Evolutionary conservation across 2,329 filamentous ascomycete genomes (phyloP).

Genomic region (Cytospora piceae): DNA sequence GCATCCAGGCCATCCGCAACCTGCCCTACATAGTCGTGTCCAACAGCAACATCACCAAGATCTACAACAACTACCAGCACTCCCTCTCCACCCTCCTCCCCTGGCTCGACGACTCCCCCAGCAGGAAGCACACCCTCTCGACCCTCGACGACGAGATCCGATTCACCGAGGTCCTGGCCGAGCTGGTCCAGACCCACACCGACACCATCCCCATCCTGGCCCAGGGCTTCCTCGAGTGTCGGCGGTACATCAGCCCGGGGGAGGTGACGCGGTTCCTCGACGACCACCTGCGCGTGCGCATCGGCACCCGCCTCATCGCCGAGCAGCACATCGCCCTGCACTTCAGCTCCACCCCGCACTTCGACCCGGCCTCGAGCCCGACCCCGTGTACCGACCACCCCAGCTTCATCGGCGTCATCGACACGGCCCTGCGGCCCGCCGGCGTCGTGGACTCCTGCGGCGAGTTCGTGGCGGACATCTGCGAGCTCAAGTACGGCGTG

Average conservation of each 20-base stretch:
- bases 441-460: constrained; percentile 83
- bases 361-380: constrained; percentile 56
- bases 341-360: constrained; percentile 70
- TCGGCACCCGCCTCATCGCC: constrained; percentile 90
- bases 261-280: constrained; percentile 94
- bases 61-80: constrained; percentile 95
- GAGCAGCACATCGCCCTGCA: constrained; percentile 97
- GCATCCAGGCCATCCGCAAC: constrained; percentile 90
- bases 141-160: constrained; percentile 84
- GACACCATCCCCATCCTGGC: constrained; percentile 95
- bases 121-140: constrained; percentile 61
- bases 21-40: constrained; percentile 97
- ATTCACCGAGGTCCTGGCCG: constrained; percentile 91
- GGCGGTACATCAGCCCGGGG: constrained; percentile 80
- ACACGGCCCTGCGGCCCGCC: constrained; percentile 83
- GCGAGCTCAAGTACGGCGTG: constrained; percentile 92
- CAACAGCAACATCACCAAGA: constrained; percentile 92
- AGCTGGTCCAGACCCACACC: constrained; percentile 91
- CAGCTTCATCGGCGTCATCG: constrained; percentile 92
- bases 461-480: constrained; percentile 91
- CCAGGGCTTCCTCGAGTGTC: constrained; percentile 88
- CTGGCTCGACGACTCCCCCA: constrained; percentile 55
- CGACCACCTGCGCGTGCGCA: constrained; percentile 88
- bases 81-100: constrained; percentile 89
- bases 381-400: constrained; percentile 56